Conservation (phyloP, 164 flowering plant genomes). For the Sedum album region DNA sequence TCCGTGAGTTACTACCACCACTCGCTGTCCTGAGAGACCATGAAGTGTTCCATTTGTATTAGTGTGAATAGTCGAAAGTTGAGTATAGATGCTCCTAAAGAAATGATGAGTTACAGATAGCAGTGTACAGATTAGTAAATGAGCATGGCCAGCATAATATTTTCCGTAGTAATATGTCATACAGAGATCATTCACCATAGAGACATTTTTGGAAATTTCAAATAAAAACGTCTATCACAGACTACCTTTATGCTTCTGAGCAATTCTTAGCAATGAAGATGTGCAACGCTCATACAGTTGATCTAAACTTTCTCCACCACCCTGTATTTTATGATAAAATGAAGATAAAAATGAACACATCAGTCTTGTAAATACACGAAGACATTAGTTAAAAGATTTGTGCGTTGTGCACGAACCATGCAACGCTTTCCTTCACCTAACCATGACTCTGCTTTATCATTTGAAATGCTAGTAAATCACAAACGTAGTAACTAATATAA, state of each 20-base stretch:
- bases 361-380: neutral
- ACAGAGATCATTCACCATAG: neutral
- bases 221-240: neutral
- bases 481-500: neutral
- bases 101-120: neutral
- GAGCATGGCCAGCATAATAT: neutral
- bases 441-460: neutral
- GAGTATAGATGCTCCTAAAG: neutral
- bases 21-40: slow-evolving; percentile 52
- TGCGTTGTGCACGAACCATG: neutral
- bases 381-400: neutral
- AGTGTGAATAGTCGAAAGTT: neutral
- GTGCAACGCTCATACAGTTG: slow-evolving; percentile 61
- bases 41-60: neutral
- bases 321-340: slow-evolving; percentile 36
- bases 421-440: neutral
- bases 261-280: slow-evolving; percentile 52
- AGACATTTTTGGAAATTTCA: neutral
- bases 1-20: slow-evolving; percentile 81
- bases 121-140: neutral
- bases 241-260: slow-evolving; percentile 63
- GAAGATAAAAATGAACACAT: slow-evolving; percentile 3
- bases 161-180: neutral
- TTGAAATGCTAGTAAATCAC: neutral
- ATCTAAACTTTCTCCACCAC: slow-evolving; percentile 90